A percentile compares a stretch with the other conserved stretches of the same genome.
These are phyloP conservation scores for Botrytis fragariae DNA, from an alignment of 2,329 filamentous ascomycete species.

Conservation along the genomic window DNA sequence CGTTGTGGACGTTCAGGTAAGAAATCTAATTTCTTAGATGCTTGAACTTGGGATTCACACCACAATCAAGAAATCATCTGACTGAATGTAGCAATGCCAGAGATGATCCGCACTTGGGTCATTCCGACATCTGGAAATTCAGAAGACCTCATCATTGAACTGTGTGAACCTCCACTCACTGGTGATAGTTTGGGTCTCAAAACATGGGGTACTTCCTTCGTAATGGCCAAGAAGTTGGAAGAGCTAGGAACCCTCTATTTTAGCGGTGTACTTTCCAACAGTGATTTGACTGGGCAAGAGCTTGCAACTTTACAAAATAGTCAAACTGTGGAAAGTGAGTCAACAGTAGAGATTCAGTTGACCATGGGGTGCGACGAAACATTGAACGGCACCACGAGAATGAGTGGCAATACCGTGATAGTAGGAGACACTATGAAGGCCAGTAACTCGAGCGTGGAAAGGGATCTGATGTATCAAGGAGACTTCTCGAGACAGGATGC, in stretches of 20 bases:
- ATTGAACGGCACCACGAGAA: background rate
- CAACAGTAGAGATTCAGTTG: conserved; percentile 4
- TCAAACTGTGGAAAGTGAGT: background rate
- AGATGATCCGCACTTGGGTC: conserved; percentile 58
- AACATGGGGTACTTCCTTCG: conserved; percentile 90
- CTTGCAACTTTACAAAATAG: background rate
- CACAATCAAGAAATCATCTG: background rate
- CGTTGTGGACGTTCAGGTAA: conserved; percentile 73
- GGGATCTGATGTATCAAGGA: background rate
- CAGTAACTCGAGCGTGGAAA: background rate
- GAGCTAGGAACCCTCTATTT: conserved; percentile 38
- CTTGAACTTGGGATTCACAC: background rate
- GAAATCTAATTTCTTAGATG: conserved; percentile 23
- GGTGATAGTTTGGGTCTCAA: conserved; percentile 88
- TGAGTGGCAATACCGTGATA: background rate
- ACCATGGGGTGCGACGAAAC: background rate
- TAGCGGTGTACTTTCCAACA: conserved; percentile 39
- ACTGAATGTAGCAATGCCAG: conserved; percentile 53
- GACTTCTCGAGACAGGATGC: background rate
- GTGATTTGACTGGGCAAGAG: background rate
- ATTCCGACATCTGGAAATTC: conserved; percentile 47
- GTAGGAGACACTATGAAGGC: background rate
- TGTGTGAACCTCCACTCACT: conserved; percentile 84
- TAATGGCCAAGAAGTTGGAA: conserved; percentile 72
- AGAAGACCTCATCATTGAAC: conserved; percentile 57